These are phyloP conservation scores for Zanthoxylum bungeanum DNA, from an alignment of 345 rosid genomes.

Conservation along the genomic window DNA sequence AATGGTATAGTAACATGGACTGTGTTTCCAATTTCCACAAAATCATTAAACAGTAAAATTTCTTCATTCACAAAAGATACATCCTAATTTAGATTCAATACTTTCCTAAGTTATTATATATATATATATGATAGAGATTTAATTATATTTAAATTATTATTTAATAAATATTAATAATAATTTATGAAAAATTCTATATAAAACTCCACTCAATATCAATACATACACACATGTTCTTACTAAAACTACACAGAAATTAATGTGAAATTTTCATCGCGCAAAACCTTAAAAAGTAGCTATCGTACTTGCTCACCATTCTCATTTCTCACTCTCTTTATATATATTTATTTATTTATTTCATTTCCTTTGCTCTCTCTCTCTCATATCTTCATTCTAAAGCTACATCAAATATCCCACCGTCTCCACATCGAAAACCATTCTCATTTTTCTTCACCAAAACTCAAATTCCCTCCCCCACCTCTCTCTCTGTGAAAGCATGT, in stretches of 20 bases:
- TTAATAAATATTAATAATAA: too few species aligned
- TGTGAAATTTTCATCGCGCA: conserved; percentile 27
- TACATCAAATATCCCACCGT: conserved; percentile 26
- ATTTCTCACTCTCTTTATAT: background rate
- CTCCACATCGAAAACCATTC: conserved; percentile 28
- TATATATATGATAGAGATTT: too few species aligned
- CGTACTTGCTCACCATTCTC: conserved; percentile 18
- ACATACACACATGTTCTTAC: background rate
- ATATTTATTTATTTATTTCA: background rate
- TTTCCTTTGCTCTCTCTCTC: background rate
- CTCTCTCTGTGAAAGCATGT: conserved; percentile 37
- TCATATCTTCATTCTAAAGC: conserved; percentile 15
- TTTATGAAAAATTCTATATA: too few species aligned
- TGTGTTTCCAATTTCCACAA: conserved; percentile 20
- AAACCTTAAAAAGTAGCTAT: conserved; percentile 27
- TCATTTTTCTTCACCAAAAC: background rate
- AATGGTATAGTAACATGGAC: conserved; percentile 25
- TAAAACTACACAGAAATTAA: conserved; percentile 7
- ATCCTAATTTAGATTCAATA: too few species aligned
- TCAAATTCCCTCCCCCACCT: background rate
- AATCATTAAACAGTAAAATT: background rate
- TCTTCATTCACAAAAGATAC: too few species aligned
- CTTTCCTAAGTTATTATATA: too few species aligned
- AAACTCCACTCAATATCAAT: too few species aligned
- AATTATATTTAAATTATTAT: too few species aligned